Conservation (phyloP, 2,329 filamentous ascomycete species). For the Nemania sp. region DNA sequence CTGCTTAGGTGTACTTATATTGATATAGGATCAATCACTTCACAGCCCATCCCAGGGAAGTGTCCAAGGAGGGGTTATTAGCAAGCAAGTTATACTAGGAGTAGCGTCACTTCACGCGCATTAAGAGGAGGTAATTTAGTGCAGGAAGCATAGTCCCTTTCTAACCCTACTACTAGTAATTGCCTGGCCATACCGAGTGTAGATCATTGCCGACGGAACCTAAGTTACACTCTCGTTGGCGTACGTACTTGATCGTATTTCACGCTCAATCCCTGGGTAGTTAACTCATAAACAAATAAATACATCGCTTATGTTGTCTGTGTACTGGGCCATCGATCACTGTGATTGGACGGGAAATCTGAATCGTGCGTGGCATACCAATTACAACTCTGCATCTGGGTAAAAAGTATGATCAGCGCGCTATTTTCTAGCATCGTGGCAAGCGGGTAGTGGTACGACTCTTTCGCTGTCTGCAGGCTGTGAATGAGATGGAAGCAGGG, state of each 20-base stretch:
- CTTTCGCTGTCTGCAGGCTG: constrained; percentile 3
- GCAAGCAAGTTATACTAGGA: background rate
- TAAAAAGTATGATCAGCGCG: constrained; percentile 43
- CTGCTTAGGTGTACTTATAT: background rate
- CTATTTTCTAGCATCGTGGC: constrained; percentile 42
- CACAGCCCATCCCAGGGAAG: background rate
- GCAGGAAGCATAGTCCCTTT: background rate
- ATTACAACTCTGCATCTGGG: constrained; percentile 33
- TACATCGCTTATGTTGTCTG: constrained; percentile 4
- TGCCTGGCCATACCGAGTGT: background rate
- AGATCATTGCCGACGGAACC: background rate
- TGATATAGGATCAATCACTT: background rate
- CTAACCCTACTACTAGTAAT: background rate
- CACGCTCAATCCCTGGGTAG: constrained; percentile 12
- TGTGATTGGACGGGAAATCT: constrained; percentile 31
- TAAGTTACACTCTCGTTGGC: background rate
- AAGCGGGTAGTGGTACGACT: constrained; percentile 32
- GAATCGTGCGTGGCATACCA: constrained; percentile 32
- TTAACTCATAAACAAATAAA: background rate
- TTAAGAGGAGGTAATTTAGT: background rate
- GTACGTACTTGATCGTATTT: background rate
- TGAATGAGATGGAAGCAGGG: constrained; percentile 13
- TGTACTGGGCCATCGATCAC: background rate
- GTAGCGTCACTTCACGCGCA: constrained; percentile 7
- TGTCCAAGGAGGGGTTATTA: background rate